Conservation (phyloP, 176 grass and related monocot species). For the Eragrostis nindensis region DNA sequence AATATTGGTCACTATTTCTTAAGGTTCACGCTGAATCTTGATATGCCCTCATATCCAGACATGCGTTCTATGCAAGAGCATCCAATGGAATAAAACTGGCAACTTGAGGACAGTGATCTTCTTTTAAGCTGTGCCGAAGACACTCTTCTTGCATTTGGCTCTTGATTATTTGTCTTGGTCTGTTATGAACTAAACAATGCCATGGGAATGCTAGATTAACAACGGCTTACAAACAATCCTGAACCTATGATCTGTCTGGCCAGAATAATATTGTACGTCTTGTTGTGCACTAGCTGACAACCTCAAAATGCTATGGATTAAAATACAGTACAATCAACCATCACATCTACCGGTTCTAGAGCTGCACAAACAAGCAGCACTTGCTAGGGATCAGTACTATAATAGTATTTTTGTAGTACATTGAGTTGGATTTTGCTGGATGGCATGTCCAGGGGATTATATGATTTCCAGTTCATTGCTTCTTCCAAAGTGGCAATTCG, state of each 20-base stretch:
- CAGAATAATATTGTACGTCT: constrained; percentile 21
- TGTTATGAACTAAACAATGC: constrained; percentile 19
- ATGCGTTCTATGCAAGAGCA: constrained; percentile 32
- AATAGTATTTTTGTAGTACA: constrained; percentile 19
- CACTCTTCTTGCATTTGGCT: constrained; percentile 27
- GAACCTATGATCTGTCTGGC: constrained; percentile 26
- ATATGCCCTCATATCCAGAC: not conserved
- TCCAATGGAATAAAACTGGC: constrained; percentile 34
- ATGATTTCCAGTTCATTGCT: constrained; percentile 25
- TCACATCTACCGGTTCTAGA: not conserved
- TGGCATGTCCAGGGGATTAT: constrained; percentile 22
- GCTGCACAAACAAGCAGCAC: constrained; percentile 28
- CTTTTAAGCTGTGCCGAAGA: constrained; percentile 16
- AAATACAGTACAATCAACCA: constrained; percentile 31
- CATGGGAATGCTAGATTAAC: constrained; percentile 4
- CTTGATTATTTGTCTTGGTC: constrained; percentile 15
- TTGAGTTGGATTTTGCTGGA: constrained; percentile 39
- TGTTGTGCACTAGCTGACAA: constrained; percentile 30
- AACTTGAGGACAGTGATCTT: constrained; percentile 19
- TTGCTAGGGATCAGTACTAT: constrained; percentile 51
- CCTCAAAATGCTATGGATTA: not conserved
- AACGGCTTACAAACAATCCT: constrained; percentile 14
- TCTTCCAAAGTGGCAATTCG: constrained; percentile 45
- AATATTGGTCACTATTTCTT: too few species aligned
- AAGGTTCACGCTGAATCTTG: constrained; percentile 11